Conservation (phyloP, 768 basidiomycete genomes). For the Kwoniella europaea region DNA sequence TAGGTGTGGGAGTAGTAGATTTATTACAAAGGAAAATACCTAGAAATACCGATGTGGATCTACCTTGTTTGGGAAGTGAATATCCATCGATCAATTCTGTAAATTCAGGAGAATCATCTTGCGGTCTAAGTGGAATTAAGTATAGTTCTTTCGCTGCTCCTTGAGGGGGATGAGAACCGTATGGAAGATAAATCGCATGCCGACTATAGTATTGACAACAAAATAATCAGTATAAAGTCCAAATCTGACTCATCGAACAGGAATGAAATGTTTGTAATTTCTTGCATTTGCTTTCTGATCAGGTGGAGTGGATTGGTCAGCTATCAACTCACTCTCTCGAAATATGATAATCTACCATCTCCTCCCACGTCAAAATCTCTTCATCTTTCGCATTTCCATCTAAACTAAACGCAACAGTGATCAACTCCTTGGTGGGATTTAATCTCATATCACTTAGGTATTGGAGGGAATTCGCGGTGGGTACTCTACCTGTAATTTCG, state of each 20-base stretch:
- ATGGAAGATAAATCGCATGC: conserved; percentile 47
- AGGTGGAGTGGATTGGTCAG: background rate
- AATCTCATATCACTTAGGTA: conserved; percentile 44
- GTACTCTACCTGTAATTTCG: conserved; percentile 49
- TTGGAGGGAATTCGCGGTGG: conserved; percentile 33
- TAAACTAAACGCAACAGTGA: conserved; percentile 48
- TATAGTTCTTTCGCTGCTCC: conserved; percentile 53
- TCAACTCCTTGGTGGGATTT: conserved; percentile 41
- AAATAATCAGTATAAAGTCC: background rate
- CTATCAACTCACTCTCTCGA: conserved; percentile 44
- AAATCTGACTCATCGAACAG: too few relatives aligned
- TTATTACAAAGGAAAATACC: conserved; percentile 42
- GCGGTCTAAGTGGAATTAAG: conserved; percentile 49
- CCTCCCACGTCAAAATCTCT: conserved; percentile 33
- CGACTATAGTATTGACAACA: conserved; percentile 37
- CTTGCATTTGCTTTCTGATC: background rate
- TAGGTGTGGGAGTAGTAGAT: background rate
- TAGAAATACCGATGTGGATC: conserved; percentile 39
- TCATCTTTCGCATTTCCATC: conserved; percentile 29
- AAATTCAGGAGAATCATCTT: conserved; percentile 47
- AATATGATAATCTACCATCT: conserved; percentile 45
- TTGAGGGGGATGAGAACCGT: conserved; percentile 38
- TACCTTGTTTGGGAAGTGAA: conserved; percentile 30
- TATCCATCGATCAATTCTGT: conserved; percentile 52
- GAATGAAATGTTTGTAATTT: too few relatives aligned